Base-by-base conservation (phyloP, 306 rosid genomes). In the apple (Malus domestica) region DNA sequence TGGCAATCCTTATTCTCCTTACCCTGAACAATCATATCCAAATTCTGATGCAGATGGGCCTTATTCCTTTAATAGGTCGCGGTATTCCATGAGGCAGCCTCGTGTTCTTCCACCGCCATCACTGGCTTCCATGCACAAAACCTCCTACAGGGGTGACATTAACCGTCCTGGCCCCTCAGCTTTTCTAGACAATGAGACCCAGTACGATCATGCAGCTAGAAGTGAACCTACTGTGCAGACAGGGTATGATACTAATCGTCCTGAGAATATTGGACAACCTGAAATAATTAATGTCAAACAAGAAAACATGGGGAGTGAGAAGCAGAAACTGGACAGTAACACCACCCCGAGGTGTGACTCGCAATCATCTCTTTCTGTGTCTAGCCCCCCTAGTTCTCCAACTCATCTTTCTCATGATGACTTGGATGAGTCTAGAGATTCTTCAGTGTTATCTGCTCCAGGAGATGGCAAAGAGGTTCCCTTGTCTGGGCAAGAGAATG, bases 41-140 rank as follows among this genome's bases (percentile, higher is more conserved):
- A 91, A 80, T 73, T 78, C 93, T 73, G 97, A 95, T 82, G 75
- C 91, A 58, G 93, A 85, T 77, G 93, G 95, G 67, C 78, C 92
- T 68, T 91, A 83, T 83, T 83, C 88, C 67, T 68, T 87, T 84
- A 90, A 95, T 68, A 89, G 97, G 87, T 88, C 96, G 62, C 87
- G 97, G 22, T 89, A 89, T 82, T 79, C 97, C 60, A 71, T 82
- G 72, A 89, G 93, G 86, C 97, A 95, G 86, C 98, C 98, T 63
- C 95, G 97, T 49, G 98, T 95, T 83, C 93, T 88, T 25, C 98
- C 98, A 68, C 98, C 98, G 35, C 97, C 97, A 12, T 77, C 94
- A 13, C 51, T 95, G 25, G 79, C 90, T 81, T 73, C 92, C 33
- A 82, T 83, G 52, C 92, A 85, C 82, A 92, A 84, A 84, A 80